Percentiles rank a stretch among this genome's conserved stretches.
phyloP scores from a whole-genome alignment of 441 rosid species.

The Adansonia rubrostipa region DNA sequence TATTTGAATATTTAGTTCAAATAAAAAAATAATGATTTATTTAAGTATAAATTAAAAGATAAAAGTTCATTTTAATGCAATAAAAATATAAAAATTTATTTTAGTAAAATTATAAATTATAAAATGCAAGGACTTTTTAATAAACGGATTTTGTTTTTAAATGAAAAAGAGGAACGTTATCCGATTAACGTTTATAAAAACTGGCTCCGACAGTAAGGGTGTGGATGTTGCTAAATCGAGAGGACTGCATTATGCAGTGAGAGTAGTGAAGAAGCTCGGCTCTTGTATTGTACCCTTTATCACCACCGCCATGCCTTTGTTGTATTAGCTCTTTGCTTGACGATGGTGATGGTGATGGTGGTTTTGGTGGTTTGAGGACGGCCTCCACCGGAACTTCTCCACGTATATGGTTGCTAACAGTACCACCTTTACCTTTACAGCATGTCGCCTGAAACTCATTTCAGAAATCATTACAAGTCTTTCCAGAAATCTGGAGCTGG shows the following conservation, averaged over 20 bases:
- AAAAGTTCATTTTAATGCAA: too few species aligned
- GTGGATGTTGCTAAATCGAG: constrained; percentile 21
- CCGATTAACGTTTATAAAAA: too few species aligned
- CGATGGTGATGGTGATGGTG: background rate
- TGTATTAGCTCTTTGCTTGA: background rate
- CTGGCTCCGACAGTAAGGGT: constrained; percentile 28
- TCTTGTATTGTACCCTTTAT: constrained; percentile 38
- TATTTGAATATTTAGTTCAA: too few species aligned
- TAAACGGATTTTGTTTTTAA: too few species aligned
- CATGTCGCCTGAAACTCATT: constrained; percentile 37
- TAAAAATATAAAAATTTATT: too few species aligned
- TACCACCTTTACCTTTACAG: constrained; percentile 29
- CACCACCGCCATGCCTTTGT: background rate
- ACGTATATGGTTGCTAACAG: constrained; percentile 36
- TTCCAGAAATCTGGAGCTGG: background rate
- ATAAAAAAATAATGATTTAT: too few species aligned
- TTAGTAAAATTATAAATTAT: too few species aligned
- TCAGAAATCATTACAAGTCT: background rate
- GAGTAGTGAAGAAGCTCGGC: constrained; percentile 50
- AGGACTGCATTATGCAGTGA: constrained; percentile 36
- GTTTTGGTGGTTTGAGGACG: constrained; percentile 19
- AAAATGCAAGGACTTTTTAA: too few species aligned
- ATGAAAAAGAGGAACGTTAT: too few species aligned
- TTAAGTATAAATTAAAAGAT: too few species aligned
- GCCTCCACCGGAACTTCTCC: constrained; percentile 40